These are phyloP conservation scores for Suillus sp. DNA, from an alignment of 768 basidiomycete species.

Conservation along the genomic window DNA sequence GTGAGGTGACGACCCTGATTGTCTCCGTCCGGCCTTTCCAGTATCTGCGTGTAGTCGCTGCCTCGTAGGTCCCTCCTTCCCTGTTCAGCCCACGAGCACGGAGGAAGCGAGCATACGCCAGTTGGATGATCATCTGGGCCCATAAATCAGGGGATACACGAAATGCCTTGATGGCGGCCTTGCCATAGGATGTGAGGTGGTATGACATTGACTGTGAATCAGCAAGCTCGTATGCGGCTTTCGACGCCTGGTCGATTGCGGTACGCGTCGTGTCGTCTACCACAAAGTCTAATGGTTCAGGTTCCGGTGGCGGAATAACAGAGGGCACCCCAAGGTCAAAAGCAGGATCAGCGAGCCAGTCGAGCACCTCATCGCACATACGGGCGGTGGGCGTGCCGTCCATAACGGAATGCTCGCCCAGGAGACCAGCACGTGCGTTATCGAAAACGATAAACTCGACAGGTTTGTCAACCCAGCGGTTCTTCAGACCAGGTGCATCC, in stretches of 20 bases:
- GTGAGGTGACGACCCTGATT: conserved; percentile 79
- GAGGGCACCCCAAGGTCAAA: conserved; percentile 61
- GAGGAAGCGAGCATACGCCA: conserved; percentile 80
- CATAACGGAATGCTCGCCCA: conserved; percentile 94
- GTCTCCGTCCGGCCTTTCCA: conserved; percentile 91
- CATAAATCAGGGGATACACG: conserved; percentile 93
- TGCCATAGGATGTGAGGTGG: conserved; percentile 76
- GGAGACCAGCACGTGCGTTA: conserved; percentile 77
- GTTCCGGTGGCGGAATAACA: conserved; percentile 27
- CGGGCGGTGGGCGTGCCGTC: conserved; percentile 84
- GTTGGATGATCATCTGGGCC: conserved; percentile 90
- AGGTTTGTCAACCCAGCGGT: conserved; percentile 91
- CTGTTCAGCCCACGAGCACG: conserved; percentile 1
- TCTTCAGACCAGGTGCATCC: conserved; percentile 54
- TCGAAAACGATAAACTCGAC: conserved; percentile 84
- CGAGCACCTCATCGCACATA: conserved; percentile 69
- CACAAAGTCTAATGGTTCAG: conserved; percentile 61
- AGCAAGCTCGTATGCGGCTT: conserved; percentile 57
- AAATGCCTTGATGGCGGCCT: conserved; percentile 81
- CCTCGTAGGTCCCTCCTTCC: conserved; percentile 88
- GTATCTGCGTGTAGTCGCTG: conserved; percentile 87
- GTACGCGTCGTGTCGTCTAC: conserved; percentile 34
- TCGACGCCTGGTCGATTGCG: conserved; percentile 60
- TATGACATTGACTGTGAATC: conserved; percentile 65
- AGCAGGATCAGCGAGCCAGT: conserved; percentile 53